These are phyloP conservation scores for Periglandula ipomoeae DNA, from an alignment of 2,329 filamentous ascomycete genomes.

Conservation along the genomic window DNA sequence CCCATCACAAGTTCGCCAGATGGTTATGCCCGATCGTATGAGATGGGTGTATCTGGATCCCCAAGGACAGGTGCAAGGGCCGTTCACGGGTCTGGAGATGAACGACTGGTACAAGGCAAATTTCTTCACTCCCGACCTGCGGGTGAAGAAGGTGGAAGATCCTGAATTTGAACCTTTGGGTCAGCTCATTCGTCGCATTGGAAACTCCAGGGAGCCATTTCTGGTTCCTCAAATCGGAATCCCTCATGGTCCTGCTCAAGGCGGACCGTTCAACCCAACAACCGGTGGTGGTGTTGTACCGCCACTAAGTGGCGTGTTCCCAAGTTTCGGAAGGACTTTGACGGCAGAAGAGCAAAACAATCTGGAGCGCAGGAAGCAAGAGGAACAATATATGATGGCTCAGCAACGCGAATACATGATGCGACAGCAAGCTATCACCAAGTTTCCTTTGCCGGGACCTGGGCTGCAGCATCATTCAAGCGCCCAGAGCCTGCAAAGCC, in stretches of 20 bases:
- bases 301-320: constrained; percentile 87
- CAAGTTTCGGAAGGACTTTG: constrained; percentile 89
- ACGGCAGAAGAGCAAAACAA: constrained; percentile 98
- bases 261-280: constrained; percentile 38
- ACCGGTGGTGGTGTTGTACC: constrained; percentile 60
- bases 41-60: constrained; percentile 97
- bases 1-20: constrained; percentile 68
- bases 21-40: constrained; percentile 99
- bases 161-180: constrained; percentile 89
- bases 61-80: constrained; percentile 83
- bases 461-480: constrained; percentile 85
- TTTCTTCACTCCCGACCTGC: constrained; percentile 89
- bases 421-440: constrained; percentile 70
- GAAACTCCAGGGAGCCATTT: constrained; percentile 95
- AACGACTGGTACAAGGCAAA: constrained; percentile 99
- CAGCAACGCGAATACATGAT: constrained; percentile 89
- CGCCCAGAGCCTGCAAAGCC: constrained; percentile 90
- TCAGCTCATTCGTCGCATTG: constrained; percentile 88
- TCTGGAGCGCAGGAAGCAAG: constrained; percentile 89
- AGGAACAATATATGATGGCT: constrained; percentile 95
- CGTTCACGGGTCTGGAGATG: constrained; percentile 96
- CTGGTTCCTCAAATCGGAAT: constrained; percentile 95
- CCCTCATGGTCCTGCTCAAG: constrained; percentile 67
- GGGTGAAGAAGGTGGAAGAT: constrained; percentile 93
- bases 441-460: constrained; percentile 52